A percentile compares a stretch with the other conserved stretches of the same genome.
Evolutionary conservation across 495 filamentous ascomycete species (phyloP).

Genomic region (Penicillium simplicissimum): DNA sequence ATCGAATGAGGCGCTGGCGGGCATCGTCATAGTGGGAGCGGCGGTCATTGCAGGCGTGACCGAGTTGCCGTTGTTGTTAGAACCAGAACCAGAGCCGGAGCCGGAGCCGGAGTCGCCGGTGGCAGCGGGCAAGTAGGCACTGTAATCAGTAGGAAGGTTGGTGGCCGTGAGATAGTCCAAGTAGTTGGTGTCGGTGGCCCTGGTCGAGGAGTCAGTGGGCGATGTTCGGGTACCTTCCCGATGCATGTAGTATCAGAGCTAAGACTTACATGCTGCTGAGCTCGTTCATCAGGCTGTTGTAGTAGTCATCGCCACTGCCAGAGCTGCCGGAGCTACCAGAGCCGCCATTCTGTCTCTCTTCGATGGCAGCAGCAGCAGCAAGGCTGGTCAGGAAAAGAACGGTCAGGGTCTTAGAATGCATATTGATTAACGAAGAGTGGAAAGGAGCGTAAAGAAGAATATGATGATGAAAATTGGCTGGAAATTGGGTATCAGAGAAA

Average conservation of each 20-base stretch:
- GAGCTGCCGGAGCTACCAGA: slow-evolving; percentile 4
- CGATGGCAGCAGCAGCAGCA: slow-evolving; percentile 4
- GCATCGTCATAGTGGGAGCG: slow-evolving; percentile 20
- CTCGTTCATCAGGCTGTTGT: slow-evolving; percentile 16
- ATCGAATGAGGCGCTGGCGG: slow-evolving; percentile 15
- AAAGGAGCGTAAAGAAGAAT: neutral
- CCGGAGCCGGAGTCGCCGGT: neutral
- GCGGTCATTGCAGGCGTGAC: slow-evolving; percentile 6
- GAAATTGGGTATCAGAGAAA: neutral
- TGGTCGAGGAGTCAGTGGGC: slow-evolving; percentile 4
- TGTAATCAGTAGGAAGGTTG: slow-evolving; percentile 9
- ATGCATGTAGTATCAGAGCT: neutral
- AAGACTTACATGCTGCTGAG: slow-evolving; percentile 16
- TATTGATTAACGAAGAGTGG: neutral
- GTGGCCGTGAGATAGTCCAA: slow-evolving; percentile 9
- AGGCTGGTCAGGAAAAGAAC: slow-evolving; percentile 13
- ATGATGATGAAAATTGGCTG: neutral
- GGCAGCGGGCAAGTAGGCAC: slow-evolving; percentile 5
- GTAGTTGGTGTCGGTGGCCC: slow-evolving; percentile 12
- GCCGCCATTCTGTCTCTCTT: slow-evolving; percentile 18
- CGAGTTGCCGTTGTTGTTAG: neutral
- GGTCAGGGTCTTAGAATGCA: slow-evolving; percentile 16
- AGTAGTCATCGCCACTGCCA: slow-evolving; percentile 10
- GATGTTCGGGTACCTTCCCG: too few relatives aligned
- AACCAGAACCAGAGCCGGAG: neutral